Evolutionary conservation across 495 filamentous ascomycete species (phyloP), one percentile per base, ranked within the genome.

Genomic region (Penicillium daleae): DNA sequence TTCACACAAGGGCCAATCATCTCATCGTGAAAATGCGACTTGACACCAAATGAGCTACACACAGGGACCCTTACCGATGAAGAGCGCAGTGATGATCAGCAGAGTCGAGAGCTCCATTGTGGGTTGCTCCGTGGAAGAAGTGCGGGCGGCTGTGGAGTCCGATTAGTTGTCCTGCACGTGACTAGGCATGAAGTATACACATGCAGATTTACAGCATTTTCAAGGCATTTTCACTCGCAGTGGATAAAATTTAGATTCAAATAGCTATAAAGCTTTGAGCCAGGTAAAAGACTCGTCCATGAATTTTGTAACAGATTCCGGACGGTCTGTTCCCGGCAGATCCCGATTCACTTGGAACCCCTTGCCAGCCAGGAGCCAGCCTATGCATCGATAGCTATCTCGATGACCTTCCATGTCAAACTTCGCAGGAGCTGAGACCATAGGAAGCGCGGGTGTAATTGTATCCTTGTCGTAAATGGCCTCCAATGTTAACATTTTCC

Each of bases 51-150:
- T 10, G 24, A n/a, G 42, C 0, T 6, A 22, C n/a, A 17, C 13
- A 17, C 33, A 8, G 15, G 15, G 8, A 31, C n/a, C 32, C 65
- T 58, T 59, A 72, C 70, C 63, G 33, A 72, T 63, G 31, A 62
- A 72, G 26, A 68, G 31, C 5, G 61, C 65, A 27, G 59, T 27
- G 37, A 70, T 33, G 62, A 72, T 68, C 32, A 68, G 37, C 48
- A 70, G 22, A 35, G 67, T 72, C 24, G 58, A 60, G 32, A 68
- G 58, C 59, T 72, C 67, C 70, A 72, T 72, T 49, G 59, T 68
- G 56, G 66, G 66, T 65, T 68, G 62, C 21, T 53, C 33, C 33
- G 66, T 58, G 62, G 56, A 59, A 57, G 61, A 54, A 63, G 26
- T 58, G 48, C 37, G 58, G 58, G 58, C 21, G 49, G 17, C 35